A percentile compares a stretch with the other conserved stretches of the same genome.
Evolutionary conservation across 352 stramenopile genomes (phyloP).

Genomic region (Blastocystis sp.): DNA sequence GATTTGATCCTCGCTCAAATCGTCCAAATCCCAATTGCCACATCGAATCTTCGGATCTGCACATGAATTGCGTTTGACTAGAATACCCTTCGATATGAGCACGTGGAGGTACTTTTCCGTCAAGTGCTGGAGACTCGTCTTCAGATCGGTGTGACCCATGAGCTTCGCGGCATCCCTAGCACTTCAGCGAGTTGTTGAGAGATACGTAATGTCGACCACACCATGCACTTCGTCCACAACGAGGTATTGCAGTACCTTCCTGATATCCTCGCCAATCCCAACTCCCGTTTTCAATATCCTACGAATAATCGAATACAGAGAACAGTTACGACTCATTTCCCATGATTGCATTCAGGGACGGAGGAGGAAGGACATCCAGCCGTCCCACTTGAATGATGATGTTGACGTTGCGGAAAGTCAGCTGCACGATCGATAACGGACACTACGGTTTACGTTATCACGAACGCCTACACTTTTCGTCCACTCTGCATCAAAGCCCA

Average conservation of each 20-base stretch:
- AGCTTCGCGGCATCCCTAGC: constrained; percentile 39
- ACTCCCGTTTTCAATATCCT: constrained; percentile 62
- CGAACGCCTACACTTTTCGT: not conserved
- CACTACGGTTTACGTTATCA: constrained; percentile 2
- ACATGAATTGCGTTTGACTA: not conserved
- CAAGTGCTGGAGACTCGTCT: constrained; percentile 58
- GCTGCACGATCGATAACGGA: constrained; percentile 53
- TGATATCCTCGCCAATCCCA: constrained; percentile 38
- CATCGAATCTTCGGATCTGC: constrained; percentile 46
- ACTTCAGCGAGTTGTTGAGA: not conserved
- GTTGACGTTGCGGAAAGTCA: constrained; percentile 50
- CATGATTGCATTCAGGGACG: constrained; percentile 62
- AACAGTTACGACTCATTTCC: constrained; percentile 9
- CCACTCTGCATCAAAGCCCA: constrained; percentile 64
- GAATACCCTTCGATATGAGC: not conserved
- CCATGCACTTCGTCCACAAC: constrained; percentile 43
- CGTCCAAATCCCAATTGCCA: constrained; percentile 36
- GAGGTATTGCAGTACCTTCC: constrained; percentile 32
- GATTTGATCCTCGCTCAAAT: constrained; percentile 12
- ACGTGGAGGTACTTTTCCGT: constrained; percentile 51
- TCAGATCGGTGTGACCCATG: constrained; percentile 60
- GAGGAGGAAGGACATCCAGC: constrained; percentile 38
- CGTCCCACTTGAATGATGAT: constrained; percentile 59
- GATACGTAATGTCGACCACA: constrained; percentile 46
- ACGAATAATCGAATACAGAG: not conserved